Conservation (phyloP, 2,329 filamentous ascomycete species). For the Taxawa tesnikishii region DNA sequence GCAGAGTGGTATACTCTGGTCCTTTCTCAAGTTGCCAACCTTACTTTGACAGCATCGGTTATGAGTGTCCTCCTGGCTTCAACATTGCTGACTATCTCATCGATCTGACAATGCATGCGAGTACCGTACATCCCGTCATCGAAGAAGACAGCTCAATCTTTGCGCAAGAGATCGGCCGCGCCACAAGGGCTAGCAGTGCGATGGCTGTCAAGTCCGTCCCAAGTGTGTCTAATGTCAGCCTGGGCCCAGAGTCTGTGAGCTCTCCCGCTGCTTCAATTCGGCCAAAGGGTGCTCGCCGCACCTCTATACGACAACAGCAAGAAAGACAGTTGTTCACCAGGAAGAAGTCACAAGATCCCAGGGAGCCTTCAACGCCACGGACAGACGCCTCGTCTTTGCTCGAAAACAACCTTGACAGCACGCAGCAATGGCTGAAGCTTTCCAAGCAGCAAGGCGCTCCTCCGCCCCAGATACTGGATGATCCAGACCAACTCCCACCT, state of each 20-base stretch:
- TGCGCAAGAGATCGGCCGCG: slow-evolving; percentile 46
- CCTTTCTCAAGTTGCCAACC: slow-evolving; percentile 77
- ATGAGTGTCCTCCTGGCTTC: slow-evolving; percentile 88
- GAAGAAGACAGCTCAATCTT: slow-evolving; percentile 42
- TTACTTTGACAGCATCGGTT: slow-evolving; percentile 88
- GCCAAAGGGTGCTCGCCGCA: slow-evolving; percentile 57
- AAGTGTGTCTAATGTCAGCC: slow-evolving; percentile 65
- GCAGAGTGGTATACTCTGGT: slow-evolving; percentile 85
- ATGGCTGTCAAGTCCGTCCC: slow-evolving; percentile 82
- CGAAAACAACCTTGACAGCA: slow-evolving; percentile 37
- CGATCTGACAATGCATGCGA: slow-evolving; percentile 93
- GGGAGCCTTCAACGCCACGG: slow-evolving; percentile 33
- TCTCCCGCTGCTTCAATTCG: slow-evolving; percentile 51
- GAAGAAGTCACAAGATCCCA: slow-evolving; percentile 47
- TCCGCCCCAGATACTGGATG: slow-evolving; percentile 54
- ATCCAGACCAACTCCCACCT: slow-evolving; percentile 50
- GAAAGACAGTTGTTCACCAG: slow-evolving; percentile 84
- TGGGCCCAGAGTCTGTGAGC: slow-evolving; percentile 47
- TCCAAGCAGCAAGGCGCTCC: slow-evolving; percentile 36
- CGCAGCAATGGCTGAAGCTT: slow-evolving; percentile 47
- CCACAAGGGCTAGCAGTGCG: slow-evolving; percentile 73
- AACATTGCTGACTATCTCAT: slow-evolving; percentile 98
- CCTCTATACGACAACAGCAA: slow-evolving; percentile 75
- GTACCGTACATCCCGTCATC: slow-evolving; percentile 41
- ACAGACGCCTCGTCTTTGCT: slow-evolving; percentile 42